Evolutionary conservation across 2,329 filamentous ascomycete species (phyloP), one percentile per base, ranked within the genome.

Genomic region (Mycosphaerella sp.): DNA sequence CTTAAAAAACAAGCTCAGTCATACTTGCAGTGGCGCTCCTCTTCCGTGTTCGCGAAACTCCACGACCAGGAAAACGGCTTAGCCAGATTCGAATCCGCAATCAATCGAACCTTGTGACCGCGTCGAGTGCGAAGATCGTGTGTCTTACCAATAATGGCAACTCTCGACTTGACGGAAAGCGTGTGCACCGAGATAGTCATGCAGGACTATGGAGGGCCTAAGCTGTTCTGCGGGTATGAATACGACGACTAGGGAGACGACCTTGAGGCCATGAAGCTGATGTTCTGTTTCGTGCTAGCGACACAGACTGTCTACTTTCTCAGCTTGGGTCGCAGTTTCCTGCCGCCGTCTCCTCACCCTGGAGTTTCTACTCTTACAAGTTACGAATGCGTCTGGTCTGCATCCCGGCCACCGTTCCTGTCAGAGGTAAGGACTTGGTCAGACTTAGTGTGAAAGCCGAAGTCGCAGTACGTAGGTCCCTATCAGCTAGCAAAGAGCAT

Each of bases 71-170:
- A 4, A 35, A 27, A 34, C 45, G 36, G 3, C 28, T 37, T 16
- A 36, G 45, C 28, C 45, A 41, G 39, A 14, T 37, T n/a, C 45
- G 39, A 7, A 32, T 13, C 13, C 45, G 45, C 2, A 49, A 49
- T 13, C 30, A 36, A 35, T 39, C 45, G 2, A 49, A 7, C n/a
- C 30, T 49, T 12, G 13, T 49, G 21, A 49, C 37, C 2, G 4
- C 27, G 12, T 49, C 39, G 28, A 42, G 45, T 27, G 45, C 37
- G n/a, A 35, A 21, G 4, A 37, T 49, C 34, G 39, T 49, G 25
- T 49, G 45, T 16, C 30, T 49, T 30, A 28, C 45, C 16, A 41
- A 49, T 49, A 41, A 49, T 49, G 45, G 45, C 17, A 17, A 41
- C 17, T 32, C 39, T 49, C 1, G 28, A 13, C 2, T 42, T 37